These are phyloP conservation scores for Hortiboletus flavorubellus DNA, from an alignment of 768 basidiomycete genomes.

Conservation along the genomic window DNA sequence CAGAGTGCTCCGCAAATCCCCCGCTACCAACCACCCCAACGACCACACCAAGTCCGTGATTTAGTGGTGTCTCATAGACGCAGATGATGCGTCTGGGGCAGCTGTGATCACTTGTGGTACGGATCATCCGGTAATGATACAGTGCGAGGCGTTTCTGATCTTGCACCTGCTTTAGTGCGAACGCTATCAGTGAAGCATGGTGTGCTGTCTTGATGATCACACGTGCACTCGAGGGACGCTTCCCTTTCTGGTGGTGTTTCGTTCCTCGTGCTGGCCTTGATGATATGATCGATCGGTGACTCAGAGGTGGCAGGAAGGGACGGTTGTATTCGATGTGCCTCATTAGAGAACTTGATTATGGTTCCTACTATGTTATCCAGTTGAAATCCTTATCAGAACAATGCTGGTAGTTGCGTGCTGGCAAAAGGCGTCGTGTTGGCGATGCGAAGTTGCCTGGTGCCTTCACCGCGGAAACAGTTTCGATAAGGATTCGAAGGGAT, in stretches of 20 bases:
- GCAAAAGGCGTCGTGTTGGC: not conserved
- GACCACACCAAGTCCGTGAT: conserved; percentile 6
- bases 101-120: conserved; percentile 22
- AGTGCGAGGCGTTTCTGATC: conserved; percentile 21
- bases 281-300: conserved; percentile 3
- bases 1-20: conserved; percentile 2
- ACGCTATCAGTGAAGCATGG: conserved; percentile 19
- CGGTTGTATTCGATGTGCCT: not conserved
- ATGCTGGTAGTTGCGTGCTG: not conserved
- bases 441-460: conserved; percentile 4
- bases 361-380: not conserved
- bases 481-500: not conserved
- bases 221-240: conserved; percentile 14
- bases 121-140: conserved; percentile 27
- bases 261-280: conserved; percentile 12
- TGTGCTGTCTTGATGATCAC: conserved; percentile 23
- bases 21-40: conserved; percentile 19
- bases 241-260: conserved; percentile 12
- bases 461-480: conserved; percentile 1
- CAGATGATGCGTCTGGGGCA: conserved; percentile 11
- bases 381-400: conserved; percentile 1
- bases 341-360: not conserved
- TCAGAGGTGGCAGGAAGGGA: not conserved
- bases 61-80: conserved; percentile 7
- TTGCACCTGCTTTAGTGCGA: conserved; percentile 21